These are phyloP conservation scores for Colletotrichum neosansevieriae DNA, from an alignment of 2,329 filamentous ascomycete genomes.

Conservation along the genomic window DNA sequence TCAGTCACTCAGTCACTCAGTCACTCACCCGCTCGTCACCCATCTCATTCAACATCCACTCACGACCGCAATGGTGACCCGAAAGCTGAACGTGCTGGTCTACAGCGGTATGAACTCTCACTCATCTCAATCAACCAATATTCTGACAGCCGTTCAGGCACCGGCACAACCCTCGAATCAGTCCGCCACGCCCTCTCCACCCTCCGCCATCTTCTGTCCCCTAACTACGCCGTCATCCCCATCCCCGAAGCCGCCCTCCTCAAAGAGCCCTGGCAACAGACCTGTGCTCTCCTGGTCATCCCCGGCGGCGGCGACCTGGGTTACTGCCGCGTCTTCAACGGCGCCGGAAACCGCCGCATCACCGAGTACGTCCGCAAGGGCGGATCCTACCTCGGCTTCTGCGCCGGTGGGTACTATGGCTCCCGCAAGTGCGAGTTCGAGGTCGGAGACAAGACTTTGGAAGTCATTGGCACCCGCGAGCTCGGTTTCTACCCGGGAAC, in stretches of 20 bases:
- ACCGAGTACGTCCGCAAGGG: slow-evolving; percentile 86
- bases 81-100: slow-evolving; percentile 89
- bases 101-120: slow-evolving; percentile 76
- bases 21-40: slow-evolving; percentile 4
- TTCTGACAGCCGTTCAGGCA: slow-evolving; percentile 64
- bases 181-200: slow-evolving; percentile 91
- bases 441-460: slow-evolving; percentile 77
- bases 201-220: slow-evolving; percentile 85
- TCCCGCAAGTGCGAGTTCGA: slow-evolving; percentile 89
- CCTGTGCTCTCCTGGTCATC: slow-evolving; percentile 90
- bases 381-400: slow-evolving; percentile 90
- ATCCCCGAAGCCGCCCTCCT: slow-evolving; percentile 82
- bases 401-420: slow-evolving; percentile 95
- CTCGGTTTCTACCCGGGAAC: slow-evolving; percentile 88
- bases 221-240: slow-evolving; percentile 92
- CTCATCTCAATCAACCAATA: slow-evolving; percentile 47
- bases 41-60: slow-evolving; percentile 24
- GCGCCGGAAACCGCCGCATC: slow-evolving; percentile 87
- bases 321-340: slow-evolving; percentile 90
- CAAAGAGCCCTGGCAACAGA: slow-evolving; percentile 90
- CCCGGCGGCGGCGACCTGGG: slow-evolving; percentile 94
- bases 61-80: slow-evolving; percentile 66
- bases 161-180: slow-evolving; percentile 87
- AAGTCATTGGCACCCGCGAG: slow-evolving; percentile 88
- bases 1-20: slow-evolving; percentile 17